A percentile compares a stretch with the other conserved stretches of the same genome.
Evolutionary conservation across 2,329 filamentous ascomycete species (phyloP).

Genomic region (Triangularia verruculosa): DNA sequence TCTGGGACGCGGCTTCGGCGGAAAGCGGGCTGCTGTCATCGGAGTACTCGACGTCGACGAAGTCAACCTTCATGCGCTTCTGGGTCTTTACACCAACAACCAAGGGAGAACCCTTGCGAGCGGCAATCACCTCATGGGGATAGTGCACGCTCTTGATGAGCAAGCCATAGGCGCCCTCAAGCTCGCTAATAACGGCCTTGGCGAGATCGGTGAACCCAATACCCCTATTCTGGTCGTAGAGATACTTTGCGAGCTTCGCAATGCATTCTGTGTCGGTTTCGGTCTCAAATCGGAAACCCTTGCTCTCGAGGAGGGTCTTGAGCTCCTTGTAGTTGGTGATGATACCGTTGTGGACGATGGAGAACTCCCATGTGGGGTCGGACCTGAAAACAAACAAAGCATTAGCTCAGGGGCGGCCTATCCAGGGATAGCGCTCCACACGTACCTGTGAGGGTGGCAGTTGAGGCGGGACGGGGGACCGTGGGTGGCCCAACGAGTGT

Average conservation of each 20-base stretch:
- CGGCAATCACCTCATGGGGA: constrained; percentile 95
- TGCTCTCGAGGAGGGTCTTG: constrained; percentile 85
- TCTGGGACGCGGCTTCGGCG: constrained; percentile 92
- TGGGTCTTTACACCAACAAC: constrained; percentile 96
- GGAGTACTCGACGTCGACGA: constrained; percentile 96
- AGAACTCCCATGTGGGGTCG: constrained; percentile 92
- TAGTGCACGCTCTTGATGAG: constrained; percentile 98
- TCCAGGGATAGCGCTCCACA: constrained; percentile 18
- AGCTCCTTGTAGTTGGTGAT: constrained; percentile 99
- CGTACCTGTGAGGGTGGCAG: constrained; percentile 97
- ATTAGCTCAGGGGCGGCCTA: constrained; percentile 22
- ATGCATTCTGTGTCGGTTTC: constrained; percentile 99
- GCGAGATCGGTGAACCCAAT: constrained; percentile 95
- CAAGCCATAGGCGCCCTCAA: constrained; percentile 95
- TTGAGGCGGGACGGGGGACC: constrained; percentile 89
- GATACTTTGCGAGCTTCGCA: constrained; percentile 97
- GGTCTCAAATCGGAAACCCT: constrained; percentile 98
- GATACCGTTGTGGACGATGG: constrained; percentile 98
- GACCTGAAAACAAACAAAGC: constrained; percentile 59
- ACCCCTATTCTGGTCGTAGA: constrained; percentile 89
- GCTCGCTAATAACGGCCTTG: constrained; percentile 97
- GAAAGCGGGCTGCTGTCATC: constrained; percentile 81
- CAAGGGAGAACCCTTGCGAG: constrained; percentile 95
- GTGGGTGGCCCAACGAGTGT: constrained; percentile 99
- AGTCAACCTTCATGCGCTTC: constrained; percentile 99